Percentiles rank a stretch among this genome's conserved stretches.
Evolutionary conservation across 2,329 filamentous ascomycete genomes (phyloP).

Genomic region (Curvularia sp.): DNA sequence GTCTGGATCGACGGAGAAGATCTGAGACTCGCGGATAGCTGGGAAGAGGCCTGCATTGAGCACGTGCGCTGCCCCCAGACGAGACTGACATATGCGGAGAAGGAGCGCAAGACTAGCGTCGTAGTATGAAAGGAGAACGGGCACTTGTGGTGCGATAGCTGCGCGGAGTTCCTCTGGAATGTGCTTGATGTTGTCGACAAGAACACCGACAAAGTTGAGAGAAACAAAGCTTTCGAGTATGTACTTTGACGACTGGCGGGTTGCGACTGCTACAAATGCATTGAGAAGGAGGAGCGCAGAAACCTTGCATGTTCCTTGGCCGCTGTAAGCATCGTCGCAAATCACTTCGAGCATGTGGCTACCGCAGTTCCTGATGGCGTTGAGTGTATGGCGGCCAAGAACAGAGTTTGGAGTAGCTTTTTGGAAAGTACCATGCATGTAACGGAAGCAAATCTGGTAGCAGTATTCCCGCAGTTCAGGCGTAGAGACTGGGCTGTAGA

Average conservation of each 20-base stretch:
- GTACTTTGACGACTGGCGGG: constrained; percentile 72
- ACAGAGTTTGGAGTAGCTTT: constrained; percentile 49
- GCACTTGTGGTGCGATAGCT: constrained; percentile 56
- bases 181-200: constrained; percentile 84
- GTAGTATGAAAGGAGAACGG: constrained; percentile 65
- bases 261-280: constrained; percentile 75
- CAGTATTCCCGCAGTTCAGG: constrained; percentile 79
- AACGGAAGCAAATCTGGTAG: constrained; percentile 90
- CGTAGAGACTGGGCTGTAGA: constrained; percentile 74
- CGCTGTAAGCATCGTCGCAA: constrained; percentile 91
- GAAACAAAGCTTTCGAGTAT: constrained; percentile 81
- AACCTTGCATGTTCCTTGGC: constrained; percentile 80
- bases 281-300: constrained; percentile 86
- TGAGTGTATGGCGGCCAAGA: constrained; percentile 60
- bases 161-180: constrained; percentile 70
- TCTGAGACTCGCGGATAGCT: constrained; percentile 77
- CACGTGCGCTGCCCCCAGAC: constrained; percentile 83
- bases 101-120: constrained; percentile 83
- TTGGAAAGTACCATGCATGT: constrained; percentile 72
- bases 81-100: constrained; percentile 81
- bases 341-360: constrained; percentile 83
- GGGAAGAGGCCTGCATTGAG: constrained; percentile 88
- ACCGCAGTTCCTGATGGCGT: constrained; percentile 80
- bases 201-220: constrained; percentile 87
- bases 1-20: constrained; percentile 91